Conservation (phyloP, 352 stramenopile species). For the Hyaloperonospora brassicae region DNA sequence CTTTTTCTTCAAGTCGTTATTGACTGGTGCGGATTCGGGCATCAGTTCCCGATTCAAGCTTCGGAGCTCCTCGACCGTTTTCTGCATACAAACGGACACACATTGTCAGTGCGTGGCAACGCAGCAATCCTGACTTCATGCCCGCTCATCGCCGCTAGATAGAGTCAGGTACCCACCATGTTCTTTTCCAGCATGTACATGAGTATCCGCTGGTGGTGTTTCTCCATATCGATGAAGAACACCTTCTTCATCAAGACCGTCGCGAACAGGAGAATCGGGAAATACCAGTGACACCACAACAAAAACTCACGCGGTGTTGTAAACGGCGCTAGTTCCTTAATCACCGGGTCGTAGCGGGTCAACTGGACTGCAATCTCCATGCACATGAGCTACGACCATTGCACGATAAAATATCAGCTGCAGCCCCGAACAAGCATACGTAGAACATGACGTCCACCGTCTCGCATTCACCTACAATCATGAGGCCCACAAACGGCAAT, state of each 20-base stretch:
- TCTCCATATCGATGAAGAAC: conserved; percentile 54
- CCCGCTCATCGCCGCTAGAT: background rate
- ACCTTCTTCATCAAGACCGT: conserved; percentile 39
- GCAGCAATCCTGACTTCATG: background rate
- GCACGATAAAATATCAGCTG: background rate
- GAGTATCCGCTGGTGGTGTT: conserved; percentile 40
- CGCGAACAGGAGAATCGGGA: conserved; percentile 41
- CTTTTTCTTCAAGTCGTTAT: conserved; percentile 13
- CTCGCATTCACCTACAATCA: conserved; percentile 28
- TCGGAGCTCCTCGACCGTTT: conserved; percentile 26
- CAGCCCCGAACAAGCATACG: background rate
- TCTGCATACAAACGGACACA: conserved; percentile 6
- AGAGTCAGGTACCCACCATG: conserved; percentile 20
- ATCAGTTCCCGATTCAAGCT: conserved; percentile 19
- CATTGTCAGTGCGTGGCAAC: conserved; percentile 1
- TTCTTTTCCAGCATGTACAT: conserved; percentile 49
- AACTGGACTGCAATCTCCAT: conserved; percentile 51
- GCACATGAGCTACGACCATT: conserved; percentile 29
- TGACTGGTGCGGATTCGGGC: conserved; percentile 1
- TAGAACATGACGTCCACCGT: background rate
- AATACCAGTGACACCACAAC: conserved; percentile 45
- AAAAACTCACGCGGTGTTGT: conserved; percentile 55
- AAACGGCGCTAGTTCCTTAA: conserved; percentile 33
- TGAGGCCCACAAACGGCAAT: conserved; percentile 31
- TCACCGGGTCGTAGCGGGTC: conserved; percentile 47